Evolutionary conservation across 2,329 filamentous ascomycete species (phyloP), one percentile per base, ranked within the genome.

Genomic region (Fusarium verticillioides): DNA sequence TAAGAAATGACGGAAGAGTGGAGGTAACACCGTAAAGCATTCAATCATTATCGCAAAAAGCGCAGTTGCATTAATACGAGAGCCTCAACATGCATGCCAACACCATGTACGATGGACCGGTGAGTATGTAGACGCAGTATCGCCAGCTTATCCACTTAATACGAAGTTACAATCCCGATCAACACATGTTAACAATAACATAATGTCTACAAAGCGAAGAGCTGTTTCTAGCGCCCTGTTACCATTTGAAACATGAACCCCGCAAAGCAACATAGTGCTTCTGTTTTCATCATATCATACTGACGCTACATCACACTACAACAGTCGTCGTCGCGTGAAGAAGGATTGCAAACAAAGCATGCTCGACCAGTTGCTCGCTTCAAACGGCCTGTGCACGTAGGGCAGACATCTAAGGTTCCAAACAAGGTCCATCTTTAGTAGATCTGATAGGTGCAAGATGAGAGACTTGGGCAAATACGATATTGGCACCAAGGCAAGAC

Each of bases 31-130:
- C 18, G 9, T 37, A 21, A 52, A 26, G n/a, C 23, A 16, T 16
- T 53, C 23, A 21, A 52, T 15, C 32, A 52, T 36, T 16, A 26
- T 52, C n/a, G 7, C 16, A 26, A 19, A 36, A 52, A 12, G n/a
- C 2, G 11, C n/a, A 21, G 18, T 21, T n/a, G 49, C 18, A 21
- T 37, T 7, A 8, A 28, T 11, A 2, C 2, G 6, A 12, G 2
- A 21, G 23, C 23, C 30, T 53, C 32, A 37, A 26, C 13, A 21
- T 16, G 23, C 7, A 53, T 26, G 23, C 23, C 32, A 28, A 21
- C 12, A 9, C 18, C 23, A 23, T 52, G 32, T 26, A 53, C 1
- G 13, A 9, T 28, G 12, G n/a, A 12, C 32, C 19, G 32, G 32
- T 28, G 23, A 37, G 23, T 6, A 28, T 8, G 7, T 2, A 21